phyloP scores from a whole-genome alignment of 306 rosid species.

The Pterocarpus santalinus region DNA sequence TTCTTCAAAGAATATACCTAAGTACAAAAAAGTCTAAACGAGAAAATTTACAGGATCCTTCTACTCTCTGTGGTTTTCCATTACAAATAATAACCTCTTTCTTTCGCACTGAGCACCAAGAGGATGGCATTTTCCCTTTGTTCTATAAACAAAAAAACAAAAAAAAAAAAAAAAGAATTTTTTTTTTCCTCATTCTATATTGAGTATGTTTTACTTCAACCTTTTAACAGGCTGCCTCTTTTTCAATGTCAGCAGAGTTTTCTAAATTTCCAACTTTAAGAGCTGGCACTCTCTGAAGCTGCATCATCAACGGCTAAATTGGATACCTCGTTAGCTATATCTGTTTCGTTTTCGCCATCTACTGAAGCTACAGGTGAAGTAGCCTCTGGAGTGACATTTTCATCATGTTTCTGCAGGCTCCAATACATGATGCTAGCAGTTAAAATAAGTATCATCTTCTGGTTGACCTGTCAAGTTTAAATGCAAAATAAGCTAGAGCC shows the following conservation, averaged over 20 bases:
- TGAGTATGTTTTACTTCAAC: constrained; percentile 51
- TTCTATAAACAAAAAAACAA: constrained; percentile 41
- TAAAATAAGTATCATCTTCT: constrained; percentile 94
- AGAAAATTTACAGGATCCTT: constrained; percentile 56
- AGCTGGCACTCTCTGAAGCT: constrained; percentile 44
- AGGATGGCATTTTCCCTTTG: constrained; percentile 46
- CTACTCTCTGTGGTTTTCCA: constrained; percentile 57
- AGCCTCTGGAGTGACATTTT: constrained; percentile 35
- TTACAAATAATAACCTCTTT: constrained; percentile 43
- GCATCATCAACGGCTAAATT: constrained; percentile 59
- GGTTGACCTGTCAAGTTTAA: constrained; percentile 76
- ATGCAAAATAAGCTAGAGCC: constrained; percentile 33
- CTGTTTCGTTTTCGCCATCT: constrained; percentile 50
- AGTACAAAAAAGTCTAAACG: constrained; percentile 41
- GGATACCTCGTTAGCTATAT: constrained; percentile 54
- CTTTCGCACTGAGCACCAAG: constrained; percentile 41
- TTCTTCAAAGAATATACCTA: constrained; percentile 63
- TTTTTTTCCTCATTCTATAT: constrained; percentile 40
- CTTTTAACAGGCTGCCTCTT: constrained; percentile 36
- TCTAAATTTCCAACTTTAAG: constrained; percentile 19
- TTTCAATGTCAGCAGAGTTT: constrained; percentile 31
- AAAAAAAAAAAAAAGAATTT: not conserved
- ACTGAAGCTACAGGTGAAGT: constrained; percentile 52
- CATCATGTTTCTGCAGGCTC: constrained; percentile 84
- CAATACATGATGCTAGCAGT: constrained; percentile 97